Conservation (phyloP, 129 eudicot species). For the Apium graveolens region DNA sequence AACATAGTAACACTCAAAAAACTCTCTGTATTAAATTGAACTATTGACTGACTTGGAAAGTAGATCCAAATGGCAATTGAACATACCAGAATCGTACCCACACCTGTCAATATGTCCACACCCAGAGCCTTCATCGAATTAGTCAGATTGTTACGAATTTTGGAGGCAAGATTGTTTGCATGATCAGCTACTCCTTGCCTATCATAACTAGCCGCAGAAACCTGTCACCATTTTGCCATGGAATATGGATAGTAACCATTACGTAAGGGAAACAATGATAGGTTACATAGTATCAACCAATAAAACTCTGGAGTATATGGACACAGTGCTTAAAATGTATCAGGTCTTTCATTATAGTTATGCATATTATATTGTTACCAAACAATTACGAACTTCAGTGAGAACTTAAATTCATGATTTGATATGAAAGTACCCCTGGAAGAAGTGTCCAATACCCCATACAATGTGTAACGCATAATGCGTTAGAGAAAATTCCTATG, state of each 20-base stretch:
- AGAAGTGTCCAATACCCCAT: not conserved
- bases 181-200: conserved; percentile 90
- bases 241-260: not conserved
- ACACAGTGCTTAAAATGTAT: not conserved
- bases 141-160: conserved; percentile 70
- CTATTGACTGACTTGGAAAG: not conserved
- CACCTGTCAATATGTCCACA: conserved; percentile 92
- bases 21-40: not conserved
- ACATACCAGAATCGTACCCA: conserved; percentile 74
- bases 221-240: conserved; percentile 27
- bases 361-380: not conserved
- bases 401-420: not conserved
- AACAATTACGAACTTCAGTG: not conserved
- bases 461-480: too few species aligned
- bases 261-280: not conserved
- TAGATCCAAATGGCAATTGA: conserved; percentile 7
- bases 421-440: not conserved
- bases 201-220: conserved; percentile 75
- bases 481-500: not conserved
- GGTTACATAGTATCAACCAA: not conserved
- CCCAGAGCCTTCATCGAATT: conserved; percentile 81
- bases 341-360: not conserved
- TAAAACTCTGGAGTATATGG: not conserved
- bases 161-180: conserved; percentile 84
- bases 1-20: not conserved